phyloP scores from a whole-genome alignment of 2,329 filamentous ascomycete genomes.

The Ophiostoma australiae region DNA sequence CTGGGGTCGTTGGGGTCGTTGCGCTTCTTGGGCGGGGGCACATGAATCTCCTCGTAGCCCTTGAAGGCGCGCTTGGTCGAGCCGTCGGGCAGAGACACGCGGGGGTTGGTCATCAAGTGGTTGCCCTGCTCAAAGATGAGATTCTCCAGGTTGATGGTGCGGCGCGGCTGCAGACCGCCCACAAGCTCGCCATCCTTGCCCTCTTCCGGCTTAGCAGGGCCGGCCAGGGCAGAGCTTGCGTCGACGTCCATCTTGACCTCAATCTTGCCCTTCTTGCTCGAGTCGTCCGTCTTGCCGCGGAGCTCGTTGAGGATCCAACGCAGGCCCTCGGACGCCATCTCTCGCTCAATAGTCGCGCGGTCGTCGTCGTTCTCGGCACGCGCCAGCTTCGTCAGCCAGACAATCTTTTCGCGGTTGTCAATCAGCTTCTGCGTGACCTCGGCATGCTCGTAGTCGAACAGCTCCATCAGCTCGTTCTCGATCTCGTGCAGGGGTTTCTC shows the following conservation, averaged over 20 bases:
- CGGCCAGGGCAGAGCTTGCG: slow-evolving; percentile 49
- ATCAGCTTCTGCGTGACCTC: slow-evolving; percentile 89
- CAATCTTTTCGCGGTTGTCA: slow-evolving; percentile 85
- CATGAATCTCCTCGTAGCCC: slow-evolving; percentile 97
- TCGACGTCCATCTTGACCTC: slow-evolving; percentile 97
- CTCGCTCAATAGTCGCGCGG: slow-evolving; percentile 71
- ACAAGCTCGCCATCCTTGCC: slow-evolving; percentile 60
- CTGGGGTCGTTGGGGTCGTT: slow-evolving; percentile 73
- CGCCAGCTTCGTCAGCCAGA: slow-evolving; percentile 88
- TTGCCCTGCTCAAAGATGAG: slow-evolving; percentile 97
- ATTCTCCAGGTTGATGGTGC: slow-evolving; percentile 89
- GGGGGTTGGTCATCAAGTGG: slow-evolving; percentile 98
- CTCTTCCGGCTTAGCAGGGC: slow-evolving; percentile 51
- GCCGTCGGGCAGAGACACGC: slow-evolving; percentile 86
- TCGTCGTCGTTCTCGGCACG: slow-evolving; percentile 74
- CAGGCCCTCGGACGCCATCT: slow-evolving; percentile 86
- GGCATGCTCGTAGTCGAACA: slow-evolving; percentile 96
- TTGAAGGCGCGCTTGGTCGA: slow-evolving; percentile 95
- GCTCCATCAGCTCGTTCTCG: slow-evolving; percentile 96
- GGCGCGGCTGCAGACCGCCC: slow-evolving; percentile 79
- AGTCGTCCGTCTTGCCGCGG: slow-evolving; percentile 56
- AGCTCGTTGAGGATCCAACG: slow-evolving; percentile 85
- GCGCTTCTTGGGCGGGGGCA: slow-evolving; percentile 85
- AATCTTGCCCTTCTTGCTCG: slow-evolving; percentile 60
- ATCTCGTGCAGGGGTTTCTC: slow-evolving; percentile 86